Conservation (phyloP, 495 filamentous ascomycete species). For the Choiromyces venosus region DNA sequence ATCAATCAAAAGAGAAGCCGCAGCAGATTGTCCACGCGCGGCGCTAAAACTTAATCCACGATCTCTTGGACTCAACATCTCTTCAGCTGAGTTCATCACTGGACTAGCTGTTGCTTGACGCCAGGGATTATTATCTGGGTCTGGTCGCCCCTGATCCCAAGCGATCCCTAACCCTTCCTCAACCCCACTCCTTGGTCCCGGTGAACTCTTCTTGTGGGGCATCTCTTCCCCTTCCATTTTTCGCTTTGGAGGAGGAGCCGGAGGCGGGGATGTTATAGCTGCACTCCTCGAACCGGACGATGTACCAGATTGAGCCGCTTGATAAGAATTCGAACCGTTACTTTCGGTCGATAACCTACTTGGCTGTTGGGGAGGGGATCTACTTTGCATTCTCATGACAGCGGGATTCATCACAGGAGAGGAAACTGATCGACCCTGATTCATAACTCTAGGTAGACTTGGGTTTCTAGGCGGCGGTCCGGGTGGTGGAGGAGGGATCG, state of each 20-base stretch:
- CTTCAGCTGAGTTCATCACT: slow-evolving; percentile 5
- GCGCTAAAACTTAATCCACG: slow-evolving; percentile 9
- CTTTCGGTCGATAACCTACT: slow-evolving; percentile 14
- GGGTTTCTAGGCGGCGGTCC: slow-evolving; percentile 27
- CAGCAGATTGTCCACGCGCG: slow-evolving; percentile 13
- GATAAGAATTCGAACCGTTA: neutral
- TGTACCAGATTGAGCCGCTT: neutral
- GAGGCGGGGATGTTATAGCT: slow-evolving; percentile 16
- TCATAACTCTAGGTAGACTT: slow-evolving; percentile 20
- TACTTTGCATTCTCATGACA: slow-evolving; percentile 21
- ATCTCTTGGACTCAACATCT: slow-evolving; percentile 12
- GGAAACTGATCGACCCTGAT: slow-evolving; percentile 24
- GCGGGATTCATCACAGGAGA: slow-evolving; percentile 14
- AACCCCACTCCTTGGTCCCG: slow-evolving; percentile 23
- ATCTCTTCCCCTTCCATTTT: slow-evolving; percentile 37
- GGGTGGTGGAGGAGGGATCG: slow-evolving; percentile 29
- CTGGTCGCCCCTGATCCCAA: slow-evolving; percentile 8
- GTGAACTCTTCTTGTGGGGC: slow-evolving; percentile 33
- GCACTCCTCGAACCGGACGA: slow-evolving; percentile 10
- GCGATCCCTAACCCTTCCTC: slow-evolving; percentile 20
- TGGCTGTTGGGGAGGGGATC: slow-evolving; percentile 22
- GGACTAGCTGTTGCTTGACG: slow-evolving; percentile 15
- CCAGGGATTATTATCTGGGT: slow-evolving; percentile 36
- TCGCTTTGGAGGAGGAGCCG: slow-evolving; percentile 35
- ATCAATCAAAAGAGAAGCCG: slow-evolving; percentile 14